These are phyloP conservation scores for Starmerella vaccinii DNA, from an alignment of 805 yeast genomes.

Conservation along the genomic window DNA sequence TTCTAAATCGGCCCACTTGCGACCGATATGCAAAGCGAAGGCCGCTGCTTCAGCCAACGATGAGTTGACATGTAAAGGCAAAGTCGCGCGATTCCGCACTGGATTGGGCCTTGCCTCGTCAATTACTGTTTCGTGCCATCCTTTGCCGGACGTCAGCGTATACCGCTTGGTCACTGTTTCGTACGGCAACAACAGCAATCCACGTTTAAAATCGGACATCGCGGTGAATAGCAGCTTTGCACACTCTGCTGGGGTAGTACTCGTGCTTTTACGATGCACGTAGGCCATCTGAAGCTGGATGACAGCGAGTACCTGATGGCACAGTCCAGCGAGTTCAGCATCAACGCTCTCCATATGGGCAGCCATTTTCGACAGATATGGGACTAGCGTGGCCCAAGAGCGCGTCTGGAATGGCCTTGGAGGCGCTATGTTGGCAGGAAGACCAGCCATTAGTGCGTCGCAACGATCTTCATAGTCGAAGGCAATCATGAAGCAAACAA, in stretches of 20 bases:
- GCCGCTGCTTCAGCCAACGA: constrained; percentile 36
- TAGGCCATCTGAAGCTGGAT: constrained; percentile 25
- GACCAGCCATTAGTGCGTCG: constrained; percentile 24
- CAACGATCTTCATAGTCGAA: constrained; percentile 35
- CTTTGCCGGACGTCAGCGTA: constrained; percentile 8
- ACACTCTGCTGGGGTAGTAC: constrained; percentile 7
- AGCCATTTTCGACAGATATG: constrained; percentile 29
- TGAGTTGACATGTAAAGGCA: constrained; percentile 34
- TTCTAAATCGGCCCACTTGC: constrained; percentile 32
- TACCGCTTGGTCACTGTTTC: constrained; percentile 21
- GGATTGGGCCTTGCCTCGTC: constrained; percentile 28
- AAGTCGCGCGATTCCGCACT: constrained; percentile 27
- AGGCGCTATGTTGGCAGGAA: neutral
- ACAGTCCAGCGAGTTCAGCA: constrained; percentile 27
- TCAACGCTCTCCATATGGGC: constrained; percentile 23
- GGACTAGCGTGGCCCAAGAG: constrained; percentile 32
- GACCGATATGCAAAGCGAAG: constrained; percentile 30
- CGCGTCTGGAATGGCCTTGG: constrained; percentile 6
- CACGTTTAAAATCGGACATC: constrained; percentile 27
- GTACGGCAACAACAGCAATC: constrained; percentile 24
- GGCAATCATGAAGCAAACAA: constrained; percentile 33
- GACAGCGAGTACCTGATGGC: constrained; percentile 29
- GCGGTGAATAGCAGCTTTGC: constrained; percentile 14
- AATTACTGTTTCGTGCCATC: constrained; percentile 22
- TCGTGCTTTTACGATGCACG: constrained; percentile 1